Percentiles rank a stretch among this genome's conserved stretches.
phyloP scores from a whole-genome alignment of 177 flowering plant genomes.

The Tripterygium wilfordii region DNA sequence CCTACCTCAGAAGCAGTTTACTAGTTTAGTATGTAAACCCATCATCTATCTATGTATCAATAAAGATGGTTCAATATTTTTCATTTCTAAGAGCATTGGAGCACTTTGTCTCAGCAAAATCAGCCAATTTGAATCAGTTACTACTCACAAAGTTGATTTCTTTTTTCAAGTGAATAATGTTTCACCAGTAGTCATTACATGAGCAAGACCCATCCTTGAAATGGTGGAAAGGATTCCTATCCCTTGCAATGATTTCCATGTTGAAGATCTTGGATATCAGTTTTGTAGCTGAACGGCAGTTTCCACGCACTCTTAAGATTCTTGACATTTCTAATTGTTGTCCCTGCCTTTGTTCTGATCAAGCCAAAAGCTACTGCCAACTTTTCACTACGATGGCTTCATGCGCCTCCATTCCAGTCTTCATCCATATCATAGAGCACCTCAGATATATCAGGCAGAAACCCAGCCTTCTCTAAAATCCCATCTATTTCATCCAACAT shows the following conservation, averaged over 20 bases:
- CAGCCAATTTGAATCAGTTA: too few relatives aligned
- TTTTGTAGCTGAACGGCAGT: constrained; percentile 76
- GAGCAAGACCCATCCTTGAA: constrained; percentile 75
- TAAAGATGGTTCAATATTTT: too few relatives aligned
- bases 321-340: constrained; percentile 62
- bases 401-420: constrained; percentile 56
- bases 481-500: constrained; percentile 56
- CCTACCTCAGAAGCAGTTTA: too few relatives aligned
- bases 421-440: constrained; percentile 63
- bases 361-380: constrained; percentile 71
- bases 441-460: constrained; percentile 62
- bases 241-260: constrained; percentile 73
- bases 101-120: too few relatives aligned
- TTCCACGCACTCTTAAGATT: constrained; percentile 67
- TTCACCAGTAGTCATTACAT: constrained; percentile 71
- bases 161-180: background rate
- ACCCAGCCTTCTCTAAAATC: constrained; percentile 41
- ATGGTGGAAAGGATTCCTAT: constrained; percentile 68
- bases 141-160: too few relatives aligned
- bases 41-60: too few relatives aligned
- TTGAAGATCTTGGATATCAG: constrained; percentile 64
- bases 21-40: too few relatives aligned
- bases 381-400: constrained; percentile 64
- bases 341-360: constrained; percentile 67
- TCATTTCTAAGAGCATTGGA: too few relatives aligned